Evolutionary conservation across 73 alveolate species (phyloP).

Genomic region (Paramecium caudatum): DNA sequence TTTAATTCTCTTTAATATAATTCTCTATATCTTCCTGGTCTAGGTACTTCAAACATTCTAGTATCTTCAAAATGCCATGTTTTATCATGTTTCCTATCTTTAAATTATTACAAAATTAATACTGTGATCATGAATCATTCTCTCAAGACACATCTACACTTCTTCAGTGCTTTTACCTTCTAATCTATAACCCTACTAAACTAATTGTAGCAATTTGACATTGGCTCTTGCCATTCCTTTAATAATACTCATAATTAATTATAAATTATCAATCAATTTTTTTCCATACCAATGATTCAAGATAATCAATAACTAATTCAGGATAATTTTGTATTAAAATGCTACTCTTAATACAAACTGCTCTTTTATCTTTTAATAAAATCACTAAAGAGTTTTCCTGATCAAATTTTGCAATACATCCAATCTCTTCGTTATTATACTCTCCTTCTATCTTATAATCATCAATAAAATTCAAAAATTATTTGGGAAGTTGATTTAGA

Average conservation of each 20-base stretch:
- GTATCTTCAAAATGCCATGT: neutral
- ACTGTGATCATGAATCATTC: slow-evolving; percentile 13
- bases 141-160: neutral
- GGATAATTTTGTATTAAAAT: neutral
- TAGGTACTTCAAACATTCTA: slow-evolving; percentile 19
- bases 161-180: slow-evolving; percentile 6
- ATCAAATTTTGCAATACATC: neutral
- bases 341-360: neutral
- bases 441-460: neutral
- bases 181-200: neutral
- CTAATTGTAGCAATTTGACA: neutral
- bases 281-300: slow-evolving; percentile 19
- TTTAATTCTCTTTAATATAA: slow-evolving; percentile 28
- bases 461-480: slow-evolving; percentile 10
- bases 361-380: neutral
- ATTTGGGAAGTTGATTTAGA: neutral
- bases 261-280: no score
- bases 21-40: neutral
- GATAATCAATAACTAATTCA: neutral
- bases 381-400: neutral
- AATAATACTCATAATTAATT: slow-evolving; percentile 23
- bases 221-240: slow-evolving; percentile 43
- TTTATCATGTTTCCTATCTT: slow-evolving; percentile 17
- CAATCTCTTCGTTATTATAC: neutral
- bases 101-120: neutral